A percentile compares a stretch with the other conserved stretches of the same genome.
phyloP scores from a whole-genome alignment of 2,329 filamentous ascomycete genomes.

The Phaeoacremonium minimum region DNA sequence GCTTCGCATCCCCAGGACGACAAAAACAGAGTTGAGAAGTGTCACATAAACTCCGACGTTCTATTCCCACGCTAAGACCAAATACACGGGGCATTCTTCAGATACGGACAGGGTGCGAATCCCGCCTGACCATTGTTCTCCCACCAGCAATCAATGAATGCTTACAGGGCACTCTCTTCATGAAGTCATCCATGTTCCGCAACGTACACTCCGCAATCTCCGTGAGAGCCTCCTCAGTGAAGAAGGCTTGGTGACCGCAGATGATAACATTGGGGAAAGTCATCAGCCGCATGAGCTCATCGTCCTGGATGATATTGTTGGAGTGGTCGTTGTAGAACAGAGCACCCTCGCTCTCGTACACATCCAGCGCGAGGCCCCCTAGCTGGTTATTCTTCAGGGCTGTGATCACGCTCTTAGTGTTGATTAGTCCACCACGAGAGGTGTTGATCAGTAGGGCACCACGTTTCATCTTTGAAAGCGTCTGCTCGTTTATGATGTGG shows the following conservation, averaged over 20 bases:
- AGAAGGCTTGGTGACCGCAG: constrained; percentile 66
- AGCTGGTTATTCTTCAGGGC: constrained; percentile 57
- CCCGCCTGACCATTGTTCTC: constrained; percentile 14
- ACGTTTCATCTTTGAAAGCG: constrained; percentile 51
- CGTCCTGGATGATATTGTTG: constrained; percentile 61
- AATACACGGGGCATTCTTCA: no score
- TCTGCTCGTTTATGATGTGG: constrained; percentile 53
- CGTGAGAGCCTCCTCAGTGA: constrained; percentile 59
- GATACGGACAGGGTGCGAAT: constrained; percentile 29
- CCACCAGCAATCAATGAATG: constrained; percentile 28
- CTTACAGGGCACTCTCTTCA: constrained; percentile 23
- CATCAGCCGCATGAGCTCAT: constrained; percentile 60
- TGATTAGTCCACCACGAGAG: constrained; percentile 60
- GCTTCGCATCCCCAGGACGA: no score
- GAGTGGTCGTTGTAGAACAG: constrained; percentile 65
- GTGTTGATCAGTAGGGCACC: constrained; percentile 64
- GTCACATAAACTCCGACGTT: no score
- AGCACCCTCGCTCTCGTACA: constrained; percentile 62
- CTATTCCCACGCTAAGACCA: no score
- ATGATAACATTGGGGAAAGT: constrained; percentile 66
- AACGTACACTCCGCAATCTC: constrained; percentile 61
- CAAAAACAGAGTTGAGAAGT: no score
- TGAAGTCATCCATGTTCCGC: constrained; percentile 47
- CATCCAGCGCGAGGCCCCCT: constrained; percentile 61
- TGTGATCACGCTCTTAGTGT: constrained; percentile 54